Percentiles rank a stretch among this genome's conserved stretches.
phyloP scores from a whole-genome alignment of 23 red algal species.

The Gracilaria domingensis region DNA sequence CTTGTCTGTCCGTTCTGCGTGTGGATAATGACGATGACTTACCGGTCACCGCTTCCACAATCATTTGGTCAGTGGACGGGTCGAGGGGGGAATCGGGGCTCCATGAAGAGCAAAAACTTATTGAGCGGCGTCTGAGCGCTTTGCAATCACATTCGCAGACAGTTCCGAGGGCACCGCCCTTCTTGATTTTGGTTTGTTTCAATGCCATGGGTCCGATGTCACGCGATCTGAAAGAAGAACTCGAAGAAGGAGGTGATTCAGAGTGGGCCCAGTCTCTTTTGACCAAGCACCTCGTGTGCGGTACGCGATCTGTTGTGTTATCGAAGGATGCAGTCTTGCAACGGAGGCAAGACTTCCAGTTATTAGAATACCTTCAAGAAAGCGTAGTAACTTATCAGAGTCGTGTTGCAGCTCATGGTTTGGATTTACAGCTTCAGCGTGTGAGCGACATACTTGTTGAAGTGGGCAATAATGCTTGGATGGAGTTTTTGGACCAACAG shows the following conservation, averaged over 20 bases:
- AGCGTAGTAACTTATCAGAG: background rate
- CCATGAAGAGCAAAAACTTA: background rate
- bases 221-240: background rate
- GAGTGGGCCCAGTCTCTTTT: background rate
- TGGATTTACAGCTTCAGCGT: background rate
- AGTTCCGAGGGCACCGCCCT: background rate
- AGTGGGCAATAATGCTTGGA: conserved; percentile 23
- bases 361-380: background rate
- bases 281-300: background rate
- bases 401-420: background rate
- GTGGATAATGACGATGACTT: background rate
- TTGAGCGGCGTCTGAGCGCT: background rate
- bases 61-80: conserved; percentile 17
- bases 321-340: conserved; percentile 3
- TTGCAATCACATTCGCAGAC: background rate
- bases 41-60: background rate
- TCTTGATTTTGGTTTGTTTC: conserved; percentile 30
- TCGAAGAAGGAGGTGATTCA: background rate
- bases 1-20: conserved; percentile 5
- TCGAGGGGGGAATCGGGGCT: background rate
- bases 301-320: background rate
- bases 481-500: conserved; percentile 4
- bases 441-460: background rate
- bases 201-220: background rate
- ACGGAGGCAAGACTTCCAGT: background rate